These are phyloP conservation scores for Dioscorea alata DNA, from an alignment of 106 monocot genomes.

Conservation along the genomic window DNA sequence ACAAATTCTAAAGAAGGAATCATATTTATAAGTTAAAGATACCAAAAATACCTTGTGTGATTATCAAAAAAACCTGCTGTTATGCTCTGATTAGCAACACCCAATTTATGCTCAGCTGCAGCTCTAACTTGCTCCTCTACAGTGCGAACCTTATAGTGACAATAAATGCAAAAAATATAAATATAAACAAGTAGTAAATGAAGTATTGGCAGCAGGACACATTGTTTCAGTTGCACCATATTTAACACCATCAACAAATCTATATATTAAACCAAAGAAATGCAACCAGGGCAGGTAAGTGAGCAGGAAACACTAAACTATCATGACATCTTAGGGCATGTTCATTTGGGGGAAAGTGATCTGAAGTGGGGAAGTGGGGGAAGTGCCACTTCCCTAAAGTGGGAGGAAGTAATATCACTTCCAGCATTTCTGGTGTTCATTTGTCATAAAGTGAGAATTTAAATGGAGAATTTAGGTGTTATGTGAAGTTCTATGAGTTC, in stretches of 20 bases:
- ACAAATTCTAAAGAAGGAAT: too few species aligned
- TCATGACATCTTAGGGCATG: not conserved
- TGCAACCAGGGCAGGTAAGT: not conserved
- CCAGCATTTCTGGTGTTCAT: too few species aligned
- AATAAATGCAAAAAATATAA: not conserved
- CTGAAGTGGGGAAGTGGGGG: too few species aligned
- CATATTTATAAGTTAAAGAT: not conserved
- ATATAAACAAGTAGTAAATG: not conserved
- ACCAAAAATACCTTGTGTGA: conserved; percentile 69
- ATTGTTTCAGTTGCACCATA: not conserved
- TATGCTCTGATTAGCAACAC: conserved; percentile 99
- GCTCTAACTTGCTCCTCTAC: conserved; percentile 99
- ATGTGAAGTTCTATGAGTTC: too few species aligned
- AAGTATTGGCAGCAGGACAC: too few species aligned
- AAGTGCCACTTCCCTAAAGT: too few species aligned
- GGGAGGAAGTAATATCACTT: too few species aligned
- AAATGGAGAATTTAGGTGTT: too few species aligned
- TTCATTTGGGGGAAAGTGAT: too few species aligned
- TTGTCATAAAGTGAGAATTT: too few species aligned
- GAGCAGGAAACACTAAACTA: not conserved
- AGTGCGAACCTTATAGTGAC: conserved; percentile 49
- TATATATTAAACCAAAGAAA: not conserved
- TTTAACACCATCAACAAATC: not conserved
- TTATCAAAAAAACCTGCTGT: conserved; percentile 99
- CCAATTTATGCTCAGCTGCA: conserved; percentile 98